A percentile compares a stretch with the other conserved stretches of the same genome.
Evolutionary conservation across 306 rosid species (phyloP).

Genomic region (Vigna reflexopilosa): DNA sequence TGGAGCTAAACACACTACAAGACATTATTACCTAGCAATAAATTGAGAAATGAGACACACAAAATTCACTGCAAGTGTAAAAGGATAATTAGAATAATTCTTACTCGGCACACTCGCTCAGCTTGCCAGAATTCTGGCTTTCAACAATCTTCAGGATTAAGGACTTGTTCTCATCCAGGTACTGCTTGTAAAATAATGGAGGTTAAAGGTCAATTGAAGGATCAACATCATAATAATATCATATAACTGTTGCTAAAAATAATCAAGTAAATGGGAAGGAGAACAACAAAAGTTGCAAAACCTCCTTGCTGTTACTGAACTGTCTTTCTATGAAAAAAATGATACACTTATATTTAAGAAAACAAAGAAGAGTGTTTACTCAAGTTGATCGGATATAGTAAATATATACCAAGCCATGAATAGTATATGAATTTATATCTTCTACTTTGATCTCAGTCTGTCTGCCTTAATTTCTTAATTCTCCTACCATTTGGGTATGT

Average conservation of each 20-base stretch:
- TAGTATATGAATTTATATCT: background rate
- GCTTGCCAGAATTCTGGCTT: conserved; percentile 93
- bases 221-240: background rate
- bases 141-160: conserved; percentile 97
- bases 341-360: background rate
- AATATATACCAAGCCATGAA: background rate
- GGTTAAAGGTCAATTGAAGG: conserved; percentile 13
- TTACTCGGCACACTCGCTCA: conserved; percentile 98
- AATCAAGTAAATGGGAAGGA: background rate
- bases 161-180: conserved; percentile 99
- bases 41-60: conserved; percentile 26
- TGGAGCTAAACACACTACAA: background rate
- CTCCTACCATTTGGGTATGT: conserved; percentile 4
- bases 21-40: conserved; percentile 1
- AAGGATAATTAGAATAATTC: conserved; percentile 42
- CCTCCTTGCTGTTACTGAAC: background rate
- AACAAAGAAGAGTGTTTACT: background rate
- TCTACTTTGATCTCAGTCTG: background rate
- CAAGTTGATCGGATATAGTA: background rate
- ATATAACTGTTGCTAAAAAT: conserved; percentile 3
- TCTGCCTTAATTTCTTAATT: background rate
- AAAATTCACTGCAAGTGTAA: background rate
- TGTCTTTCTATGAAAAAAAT: background rate
- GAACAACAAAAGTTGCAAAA: background rate
- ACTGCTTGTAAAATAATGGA: conserved; percentile 57